Evolutionary conservation across 2,329 filamentous ascomycete genomes (phyloP).

Genomic region (Aspergillus pseudoglaucus): DNA sequence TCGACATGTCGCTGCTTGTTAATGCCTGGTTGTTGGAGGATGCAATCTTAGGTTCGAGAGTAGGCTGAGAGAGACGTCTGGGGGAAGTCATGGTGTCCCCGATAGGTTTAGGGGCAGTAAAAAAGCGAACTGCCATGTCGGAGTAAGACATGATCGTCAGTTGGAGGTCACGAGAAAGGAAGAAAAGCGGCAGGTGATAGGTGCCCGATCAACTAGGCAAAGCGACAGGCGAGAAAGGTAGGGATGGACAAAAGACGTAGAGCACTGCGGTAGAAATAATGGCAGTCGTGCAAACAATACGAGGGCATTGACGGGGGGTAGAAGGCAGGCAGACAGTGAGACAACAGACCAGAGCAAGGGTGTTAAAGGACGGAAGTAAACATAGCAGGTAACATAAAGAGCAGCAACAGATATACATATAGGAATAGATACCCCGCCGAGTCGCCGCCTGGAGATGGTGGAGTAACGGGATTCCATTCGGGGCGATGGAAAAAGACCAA

Average conservation of each 20-base stretch:
- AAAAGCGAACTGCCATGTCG: slow-evolving; percentile 61
- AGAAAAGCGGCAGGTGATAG: slow-evolving; percentile 16
- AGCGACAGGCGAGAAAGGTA: slow-evolving; percentile 70
- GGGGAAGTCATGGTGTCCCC: slow-evolving; percentile 57
- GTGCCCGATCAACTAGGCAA: slow-evolving; percentile 48
- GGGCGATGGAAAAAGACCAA: slow-evolving; percentile 15
- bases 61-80: slow-evolving; percentile 16
- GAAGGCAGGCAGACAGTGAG: not conserved
- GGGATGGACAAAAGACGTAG: slow-evolving; percentile 77
- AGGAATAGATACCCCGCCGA: slow-evolving; percentile 4
- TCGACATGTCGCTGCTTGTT: slow-evolving; percentile 29
- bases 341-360: not conserved
- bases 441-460: slow-evolving; percentile 6
- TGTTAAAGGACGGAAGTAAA: not conserved
- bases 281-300: slow-evolving; percentile 79
- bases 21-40: slow-evolving; percentile 4
- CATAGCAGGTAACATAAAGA: not conserved
- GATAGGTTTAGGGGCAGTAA: slow-evolving; percentile 65
- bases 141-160: slow-evolving; percentile 55
- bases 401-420: slow-evolving; percentile 2
- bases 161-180: slow-evolving; percentile 4
- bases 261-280: slow-evolving; percentile 88
- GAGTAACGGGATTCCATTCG: slow-evolving; percentile 8
- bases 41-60: slow-evolving; percentile 18
- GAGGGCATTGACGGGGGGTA: slow-evolving; percentile 56